Base-by-base conservation (phyloP, 2,329 filamentous ascomycete genomes). In the Cladosporium halotolerans region DNA sequence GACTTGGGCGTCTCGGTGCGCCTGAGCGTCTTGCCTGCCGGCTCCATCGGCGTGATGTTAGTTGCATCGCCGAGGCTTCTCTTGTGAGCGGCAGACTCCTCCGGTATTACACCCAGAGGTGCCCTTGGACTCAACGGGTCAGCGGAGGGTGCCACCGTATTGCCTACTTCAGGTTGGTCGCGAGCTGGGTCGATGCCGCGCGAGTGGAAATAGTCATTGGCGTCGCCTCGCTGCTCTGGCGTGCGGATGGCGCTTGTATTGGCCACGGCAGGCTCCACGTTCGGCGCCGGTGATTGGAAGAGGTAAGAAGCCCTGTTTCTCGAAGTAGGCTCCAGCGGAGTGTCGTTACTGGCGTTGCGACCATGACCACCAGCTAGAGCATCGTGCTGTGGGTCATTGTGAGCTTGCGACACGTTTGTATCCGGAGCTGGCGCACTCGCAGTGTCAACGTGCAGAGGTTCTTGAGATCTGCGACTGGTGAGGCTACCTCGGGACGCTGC, bases 51-150 rank as follows among this genome's bases (percentile, higher is more conserved):
- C 1, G 50, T 53, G 14, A 46, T 42, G 38, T 41, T 53, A 4
- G 43, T 46, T 9, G 69, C 67, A 16, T 68, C 58, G 6, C 69
- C 64, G 11, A 73, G 74, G 50, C 70, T 71, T 60, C 72, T 69
- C 62, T 74, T 73, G 56, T 55, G 53, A 16, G 57, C 55, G 33
- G 60, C 59, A 23, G 56, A 54, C 49, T 68, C 65, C 63, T 82
- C 80, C 32, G 71, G 72, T 58, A 82, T 82, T 1, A 77, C 71
- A 16, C 76, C 72, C 8, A 83, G 74, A 19, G 67, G 66, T 10
- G 59, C 55, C 28, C 56, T 56, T 36, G 65, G 63, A 34, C 61
- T 65, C 38, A 61, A 40, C 2, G 57, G 52, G 6, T 54, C 57
- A 23, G 45, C 50, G 18, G 57, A 53, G 3, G 62, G 62, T 14